These are phyloP conservation scores for Zalaria obscura DNA, from an alignment of 2,329 filamentous ascomycete genomes.

Conservation along the genomic window DNA sequence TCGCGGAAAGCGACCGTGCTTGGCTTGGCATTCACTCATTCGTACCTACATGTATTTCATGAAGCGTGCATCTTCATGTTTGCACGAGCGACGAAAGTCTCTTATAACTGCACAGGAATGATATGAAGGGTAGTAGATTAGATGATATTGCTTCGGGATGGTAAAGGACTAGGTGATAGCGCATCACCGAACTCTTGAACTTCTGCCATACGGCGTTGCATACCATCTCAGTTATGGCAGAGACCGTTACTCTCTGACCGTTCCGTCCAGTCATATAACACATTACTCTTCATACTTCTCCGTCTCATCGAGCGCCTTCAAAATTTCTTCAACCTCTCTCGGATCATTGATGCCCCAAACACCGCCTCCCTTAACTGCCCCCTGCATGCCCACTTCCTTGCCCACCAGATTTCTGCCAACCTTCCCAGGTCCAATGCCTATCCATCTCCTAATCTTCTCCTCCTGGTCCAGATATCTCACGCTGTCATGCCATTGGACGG, in stretches of 20 bases:
- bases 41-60: no score
- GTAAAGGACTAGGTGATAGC: no score
- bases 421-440: conserved; percentile 87
- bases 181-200: no score
- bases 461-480: conserved; percentile 81
- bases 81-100: no score
- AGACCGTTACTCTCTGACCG: no score
- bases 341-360: conserved; percentile 87
- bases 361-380: conserved; percentile 71
- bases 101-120: no score
- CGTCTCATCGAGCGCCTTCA: conserved; percentile 32
- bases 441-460: conserved; percentile 66
- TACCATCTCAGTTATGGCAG: no score
- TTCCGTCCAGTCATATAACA: neutral
- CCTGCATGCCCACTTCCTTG: conserved; percentile 85
- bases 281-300: conserved; percentile 24
- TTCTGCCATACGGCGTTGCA: no score
- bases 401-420: conserved; percentile 87
- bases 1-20: neutral
- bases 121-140: no score
- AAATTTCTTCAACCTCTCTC: conserved; percentile 33
- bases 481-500: conserved; percentile 87
- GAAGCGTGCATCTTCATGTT: no score
- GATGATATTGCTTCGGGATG: no score
- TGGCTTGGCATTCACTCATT: neutral